Percentiles rank a stretch among this genome's conserved stretches.
Conservation (phyloP, 2,329 filamentous ascomycete species). For the Trichoderma atroviride region DNA sequence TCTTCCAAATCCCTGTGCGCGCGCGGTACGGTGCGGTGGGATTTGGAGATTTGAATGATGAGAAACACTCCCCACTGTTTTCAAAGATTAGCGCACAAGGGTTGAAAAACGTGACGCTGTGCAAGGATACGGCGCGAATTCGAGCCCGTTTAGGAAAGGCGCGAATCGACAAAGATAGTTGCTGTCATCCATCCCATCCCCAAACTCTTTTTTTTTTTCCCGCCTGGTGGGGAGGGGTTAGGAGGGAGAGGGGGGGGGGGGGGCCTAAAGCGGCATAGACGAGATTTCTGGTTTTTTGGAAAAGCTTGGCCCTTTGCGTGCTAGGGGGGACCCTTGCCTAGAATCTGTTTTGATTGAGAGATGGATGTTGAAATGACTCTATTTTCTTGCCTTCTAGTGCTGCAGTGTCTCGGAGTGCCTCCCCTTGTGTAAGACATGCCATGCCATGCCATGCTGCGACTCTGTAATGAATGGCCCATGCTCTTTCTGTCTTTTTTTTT, state of each 20-base stretch:
- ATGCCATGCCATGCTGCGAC: background rate
- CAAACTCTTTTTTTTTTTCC: background rate
- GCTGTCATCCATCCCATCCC: slow-evolving; percentile 1
- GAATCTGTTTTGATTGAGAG: too few relatives aligned
- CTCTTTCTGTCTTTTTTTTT: background rate
- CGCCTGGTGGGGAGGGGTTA: background rate
- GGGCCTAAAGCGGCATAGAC: background rate
- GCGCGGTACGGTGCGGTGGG: background rate
- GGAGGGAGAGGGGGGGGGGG: too few relatives aligned
- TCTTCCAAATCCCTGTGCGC: background rate
- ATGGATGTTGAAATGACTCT: background rate
- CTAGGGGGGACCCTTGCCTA: background rate
- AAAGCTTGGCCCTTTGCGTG: background rate
- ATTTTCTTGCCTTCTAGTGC: background rate
- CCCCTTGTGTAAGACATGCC: background rate
- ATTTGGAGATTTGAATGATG: background rate
- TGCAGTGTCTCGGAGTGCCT: background rate
- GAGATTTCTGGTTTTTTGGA: background rate
- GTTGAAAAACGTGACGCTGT: background rate
- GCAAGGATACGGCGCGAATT: slow-evolving; percentile 20
- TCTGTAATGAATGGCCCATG: background rate
- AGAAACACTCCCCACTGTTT: background rate
- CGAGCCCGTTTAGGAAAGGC: slow-evolving; percentile 7
- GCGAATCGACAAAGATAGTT: slow-evolving; percentile 2
- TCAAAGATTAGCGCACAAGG: background rate